Base-by-base conservation (phyloP, 1,284 basidiomycete species). In the Porodaedalea pini region DNA sequence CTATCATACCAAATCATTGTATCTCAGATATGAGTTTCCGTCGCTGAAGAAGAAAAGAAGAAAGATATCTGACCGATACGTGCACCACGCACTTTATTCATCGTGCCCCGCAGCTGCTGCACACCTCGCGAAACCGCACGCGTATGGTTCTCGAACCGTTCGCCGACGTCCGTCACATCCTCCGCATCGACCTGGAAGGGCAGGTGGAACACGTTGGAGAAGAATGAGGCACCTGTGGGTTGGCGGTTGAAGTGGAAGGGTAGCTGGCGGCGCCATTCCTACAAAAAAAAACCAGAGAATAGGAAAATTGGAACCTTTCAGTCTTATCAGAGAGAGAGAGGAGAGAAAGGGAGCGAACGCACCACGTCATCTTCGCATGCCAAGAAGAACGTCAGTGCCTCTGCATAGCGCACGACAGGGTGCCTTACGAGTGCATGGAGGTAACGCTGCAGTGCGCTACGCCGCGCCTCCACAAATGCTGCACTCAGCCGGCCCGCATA, bases 341-440 rank as follows among this genome's bases (percentile, higher is more conserved):
- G 32, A 34, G 32, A 47, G 15, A 43, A 34, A 39, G 39, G 23
- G 10, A 50, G 15, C 17, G 8, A 32, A 71, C 84, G 68, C 65
- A 90, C 89, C 64, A 71, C 67, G 51, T 91, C 87, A 64, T 78
- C 84, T 61, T 90, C 87, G 59, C 86, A 86, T 1, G 83, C 76
- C 31, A 94, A 71, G 70, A 94, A 94, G 63, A 87, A 89, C 0
- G 86, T 88, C n/a, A 93, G 70, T 21, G 88, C 83, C 63, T 92
- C 90, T 0, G 88, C 83, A 63, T 89, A 88, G 51, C 91, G 75
- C 34, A 87, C 80, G 8, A 94, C 72, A 0, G 90, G 88, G 70
- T 94, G 92, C n/a, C 87, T 73, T 17, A 85, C 83, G 34, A 93
- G 72, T 48, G 82, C 78, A 31, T 74, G 75, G 23, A 94, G 75